phyloP scores from a whole-genome alignment of 1,284 basidiomycete species.

The Cutaneotrichosporon mucoides region DNA sequence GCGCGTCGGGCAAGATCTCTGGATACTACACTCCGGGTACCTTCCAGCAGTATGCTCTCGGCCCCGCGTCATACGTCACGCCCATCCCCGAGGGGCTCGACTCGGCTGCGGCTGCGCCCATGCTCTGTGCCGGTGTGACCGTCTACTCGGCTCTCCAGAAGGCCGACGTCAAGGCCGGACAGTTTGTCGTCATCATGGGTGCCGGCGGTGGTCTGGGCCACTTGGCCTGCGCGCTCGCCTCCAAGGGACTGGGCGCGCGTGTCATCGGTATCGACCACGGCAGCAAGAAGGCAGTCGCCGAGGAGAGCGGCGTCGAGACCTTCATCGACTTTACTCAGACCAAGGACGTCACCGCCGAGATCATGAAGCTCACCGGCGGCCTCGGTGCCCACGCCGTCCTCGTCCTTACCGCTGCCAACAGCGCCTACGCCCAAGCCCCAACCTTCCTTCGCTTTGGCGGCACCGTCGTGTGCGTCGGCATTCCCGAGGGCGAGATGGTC shows the following conservation, averaged over 20 bases:
- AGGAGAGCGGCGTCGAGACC: slow-evolving; percentile 65
- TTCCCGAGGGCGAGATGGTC: slow-evolving; percentile 53
- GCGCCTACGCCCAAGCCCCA: slow-evolving; percentile 65
- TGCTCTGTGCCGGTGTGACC: slow-evolving; percentile 61
- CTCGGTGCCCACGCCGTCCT: slow-evolving; percentile 69
- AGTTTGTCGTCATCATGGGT: slow-evolving; percentile 64
- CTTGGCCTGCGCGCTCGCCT: slow-evolving; percentile 56
- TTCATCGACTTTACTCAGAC: slow-evolving; percentile 71
- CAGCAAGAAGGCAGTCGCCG: slow-evolving; percentile 59
- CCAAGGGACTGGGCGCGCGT: slow-evolving; percentile 10
- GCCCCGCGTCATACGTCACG: slow-evolving; percentile 59
- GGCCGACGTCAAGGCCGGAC: slow-evolving; percentile 63
- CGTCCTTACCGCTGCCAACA: slow-evolving; percentile 55
- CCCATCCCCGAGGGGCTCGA: slow-evolving; percentile 61
- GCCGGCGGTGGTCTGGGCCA: slow-evolving; percentile 59
- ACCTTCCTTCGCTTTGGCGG: slow-evolving; percentile 63
- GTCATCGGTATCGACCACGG: slow-evolving; percentile 21
- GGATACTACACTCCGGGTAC: slow-evolving; percentile 61
- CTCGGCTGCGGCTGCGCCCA: slow-evolving; percentile 55
- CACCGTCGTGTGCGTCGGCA: slow-evolving; percentile 66
- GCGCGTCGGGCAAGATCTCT: slow-evolving; percentile 7
- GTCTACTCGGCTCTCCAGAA: slow-evolving; percentile 62
- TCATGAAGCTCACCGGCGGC: slow-evolving; percentile 53
- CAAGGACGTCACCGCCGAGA: slow-evolving; percentile 25
- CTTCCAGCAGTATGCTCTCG: slow-evolving; percentile 65